phyloP scores from a whole-genome alignment of 352 stramenopile genomes.

The Pythium pectinolyticum region DNA sequence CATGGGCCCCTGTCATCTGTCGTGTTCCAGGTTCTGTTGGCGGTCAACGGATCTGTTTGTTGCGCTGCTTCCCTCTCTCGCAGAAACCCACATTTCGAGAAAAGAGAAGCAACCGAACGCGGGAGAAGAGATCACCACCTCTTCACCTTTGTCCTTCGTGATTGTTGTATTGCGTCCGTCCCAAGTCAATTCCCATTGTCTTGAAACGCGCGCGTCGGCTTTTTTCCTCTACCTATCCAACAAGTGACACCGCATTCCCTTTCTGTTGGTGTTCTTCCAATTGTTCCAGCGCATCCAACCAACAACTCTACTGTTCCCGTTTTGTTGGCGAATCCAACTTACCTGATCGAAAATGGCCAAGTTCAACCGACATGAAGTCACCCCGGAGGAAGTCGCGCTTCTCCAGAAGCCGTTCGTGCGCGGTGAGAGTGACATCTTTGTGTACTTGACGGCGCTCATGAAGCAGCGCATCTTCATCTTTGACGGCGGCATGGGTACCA shows the following conservation, averaged over 20 bases:
- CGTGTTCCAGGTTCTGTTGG: neutral
- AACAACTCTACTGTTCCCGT: neutral
- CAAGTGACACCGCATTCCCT: no score
- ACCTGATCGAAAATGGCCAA: neutral
- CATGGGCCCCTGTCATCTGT: neutral
- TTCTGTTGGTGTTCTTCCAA: slow-evolving; percentile 2
- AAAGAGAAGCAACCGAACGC: slow-evolving; percentile 9
- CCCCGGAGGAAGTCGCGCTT: slow-evolving; percentile 42
- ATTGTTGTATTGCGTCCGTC: slow-evolving; percentile 3
- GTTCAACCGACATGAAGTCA: slow-evolving; percentile 27
- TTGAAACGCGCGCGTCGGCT: neutral
- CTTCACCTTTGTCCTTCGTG: neutral
- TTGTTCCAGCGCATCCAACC: neutral
- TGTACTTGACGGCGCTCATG: slow-evolving; percentile 73
- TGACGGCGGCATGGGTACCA: slow-evolving; percentile 97
- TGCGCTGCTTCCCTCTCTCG: neutral
- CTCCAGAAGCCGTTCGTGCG: slow-evolving; percentile 62
- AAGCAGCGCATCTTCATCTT: slow-evolving; percentile 92
- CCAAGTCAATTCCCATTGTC: neutral
- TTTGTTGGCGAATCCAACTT: neutral
- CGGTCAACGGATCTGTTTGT: neutral
- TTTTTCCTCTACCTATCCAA: neutral
- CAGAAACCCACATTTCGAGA: slow-evolving; percentile 2
- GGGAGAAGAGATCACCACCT: neutral
- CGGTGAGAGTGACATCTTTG: slow-evolving; percentile 73